Percentiles rank a stretch among this genome's conserved stretches.
Conservation (phyloP, 192 early-diverging fungal species). For the Backusella circina region DNA sequence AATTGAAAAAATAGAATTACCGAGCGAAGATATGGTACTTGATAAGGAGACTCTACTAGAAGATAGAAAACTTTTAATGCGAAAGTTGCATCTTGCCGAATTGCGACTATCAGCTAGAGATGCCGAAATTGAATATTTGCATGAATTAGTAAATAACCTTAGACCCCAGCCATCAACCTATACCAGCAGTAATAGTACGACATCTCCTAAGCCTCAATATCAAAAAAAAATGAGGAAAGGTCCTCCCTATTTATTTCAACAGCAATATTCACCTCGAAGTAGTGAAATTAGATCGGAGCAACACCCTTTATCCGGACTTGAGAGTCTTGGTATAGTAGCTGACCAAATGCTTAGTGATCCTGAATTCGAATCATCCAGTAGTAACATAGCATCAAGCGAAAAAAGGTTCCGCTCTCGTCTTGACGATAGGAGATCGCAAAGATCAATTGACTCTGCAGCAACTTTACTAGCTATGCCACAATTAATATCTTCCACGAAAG, state of each 20-base stretch:
- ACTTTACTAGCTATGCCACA: slow-evolving; percentile 28
- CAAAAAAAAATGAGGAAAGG: slow-evolving; percentile 6
- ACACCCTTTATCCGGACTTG: slow-evolving; percentile 29
- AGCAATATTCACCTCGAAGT: slow-evolving; percentile 27
- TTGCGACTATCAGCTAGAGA: slow-evolving; percentile 28
- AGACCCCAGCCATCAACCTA: neutral
- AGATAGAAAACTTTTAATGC: slow-evolving; percentile 19
- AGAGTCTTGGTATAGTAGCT: slow-evolving; percentile 34
- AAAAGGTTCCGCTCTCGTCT: neutral
- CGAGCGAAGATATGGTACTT: slow-evolving; percentile 11
- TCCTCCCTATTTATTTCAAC: slow-evolving; percentile 27
- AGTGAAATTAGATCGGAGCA: slow-evolving; percentile 13
- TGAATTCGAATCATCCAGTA: slow-evolving; percentile 12
- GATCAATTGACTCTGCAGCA: slow-evolving; percentile 36
- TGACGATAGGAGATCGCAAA: slow-evolving; percentile 30
- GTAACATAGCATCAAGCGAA: neutral
- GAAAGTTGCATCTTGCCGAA: slow-evolving; percentile 29
- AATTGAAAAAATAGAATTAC: slow-evolving; percentile 23
- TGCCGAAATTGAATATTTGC: slow-evolving; percentile 31
- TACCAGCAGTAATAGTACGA: neutral
- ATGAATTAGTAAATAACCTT: slow-evolving; percentile 9
- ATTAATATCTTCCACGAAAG: slow-evolving; percentile 4
- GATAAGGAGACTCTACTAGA: slow-evolving; percentile 9
- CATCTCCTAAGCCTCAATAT: slow-evolving; percentile 5
- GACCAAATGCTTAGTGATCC: slow-evolving; percentile 39